phyloP scores from a whole-genome alignment of 306 rosid genomes.

The Inga laurina region DNA sequence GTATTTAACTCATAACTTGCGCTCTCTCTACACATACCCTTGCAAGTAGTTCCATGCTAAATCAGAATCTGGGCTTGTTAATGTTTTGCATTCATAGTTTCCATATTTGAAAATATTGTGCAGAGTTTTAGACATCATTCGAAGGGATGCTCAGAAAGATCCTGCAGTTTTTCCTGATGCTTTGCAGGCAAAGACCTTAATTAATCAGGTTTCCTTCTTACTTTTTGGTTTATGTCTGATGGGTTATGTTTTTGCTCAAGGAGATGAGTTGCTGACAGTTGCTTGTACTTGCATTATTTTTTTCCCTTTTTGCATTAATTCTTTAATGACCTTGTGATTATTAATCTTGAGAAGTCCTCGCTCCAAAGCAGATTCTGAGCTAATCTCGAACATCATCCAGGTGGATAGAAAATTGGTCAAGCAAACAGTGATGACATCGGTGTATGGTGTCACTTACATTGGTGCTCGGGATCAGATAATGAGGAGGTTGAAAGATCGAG shows the following conservation, averaged over 20 bases:
- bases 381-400: conserved; percentile 48
- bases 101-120: conserved; percentile 26
- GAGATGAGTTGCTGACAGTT: neutral
- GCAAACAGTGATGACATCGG: conserved; percentile 99
- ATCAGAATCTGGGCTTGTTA: neutral
- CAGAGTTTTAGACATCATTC: conserved; percentile 80
- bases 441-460: conserved; percentile 92
- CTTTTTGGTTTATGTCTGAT: conserved; percentile 14
- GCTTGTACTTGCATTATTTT: conserved; percentile 8
- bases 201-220: conserved; percentile 67
- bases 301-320: neutral
- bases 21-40: neutral
- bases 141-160: conserved; percentile 72
- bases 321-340: conserved; percentile 6
- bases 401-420: conserved; percentile 97
- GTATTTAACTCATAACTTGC: neutral
- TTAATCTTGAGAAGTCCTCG: conserved; percentile 6
- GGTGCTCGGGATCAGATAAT: conserved; percentile 97
- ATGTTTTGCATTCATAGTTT: conserved; percentile 3
- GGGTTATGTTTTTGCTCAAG: conserved; percentile 16
- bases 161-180: conserved; percentile 77
- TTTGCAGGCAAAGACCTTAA: conserved; percentile 55
- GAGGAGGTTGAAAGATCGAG: conserved; percentile 85
- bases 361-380: conserved; percentile 35
- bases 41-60: neutral